phyloP scores from a whole-genome alignment of 2,329 filamentous ascomycete species.

The Myriosclerotinia duriaeana region DNA sequence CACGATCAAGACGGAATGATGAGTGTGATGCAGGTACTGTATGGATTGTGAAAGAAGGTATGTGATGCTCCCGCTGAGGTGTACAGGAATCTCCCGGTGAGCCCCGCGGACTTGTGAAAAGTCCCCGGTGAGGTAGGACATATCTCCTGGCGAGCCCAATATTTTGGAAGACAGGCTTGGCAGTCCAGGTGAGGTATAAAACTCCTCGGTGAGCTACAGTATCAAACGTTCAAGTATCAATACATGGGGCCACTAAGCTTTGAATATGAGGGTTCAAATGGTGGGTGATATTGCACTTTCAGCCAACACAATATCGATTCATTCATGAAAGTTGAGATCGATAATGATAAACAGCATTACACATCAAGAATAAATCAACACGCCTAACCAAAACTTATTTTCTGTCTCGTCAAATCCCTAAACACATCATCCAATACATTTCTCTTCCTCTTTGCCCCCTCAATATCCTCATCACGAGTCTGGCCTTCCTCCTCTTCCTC shows the following conservation, averaged over 20 bases:
- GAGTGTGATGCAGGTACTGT: too few relatives aligned
- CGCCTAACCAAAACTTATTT: constrained; percentile 58
- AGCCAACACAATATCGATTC: background rate
- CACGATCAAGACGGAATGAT: too few relatives aligned
- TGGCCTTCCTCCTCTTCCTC: constrained; percentile 43
- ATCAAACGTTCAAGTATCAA: background rate
- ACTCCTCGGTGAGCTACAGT: background rate
- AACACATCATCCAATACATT: constrained; percentile 80
- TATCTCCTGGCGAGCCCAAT: too few relatives aligned
- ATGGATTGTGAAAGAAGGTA: too few relatives aligned
- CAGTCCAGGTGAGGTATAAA: too few relatives aligned
- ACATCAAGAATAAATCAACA: background rate
- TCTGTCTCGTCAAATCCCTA: constrained; percentile 69
- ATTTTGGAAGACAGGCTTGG: too few relatives aligned
- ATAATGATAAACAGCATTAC: background rate
- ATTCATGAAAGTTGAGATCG: background rate
- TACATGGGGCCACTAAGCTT: background rate
- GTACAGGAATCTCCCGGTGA: too few relatives aligned
- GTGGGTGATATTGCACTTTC: background rate
- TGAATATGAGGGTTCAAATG: too few relatives aligned
- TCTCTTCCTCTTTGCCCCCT: constrained; percentile 65
- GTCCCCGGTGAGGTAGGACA: too few relatives aligned
- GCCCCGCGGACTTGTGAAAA: too few relatives aligned
- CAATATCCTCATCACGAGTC: constrained; percentile 47
- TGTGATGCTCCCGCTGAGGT: too few relatives aligned